Evolutionary conservation across 2,329 filamentous ascomycete species (phyloP), one percentile per base, ranked within the genome.

Genomic region (Aspergillus quadrilineatus): DNA sequence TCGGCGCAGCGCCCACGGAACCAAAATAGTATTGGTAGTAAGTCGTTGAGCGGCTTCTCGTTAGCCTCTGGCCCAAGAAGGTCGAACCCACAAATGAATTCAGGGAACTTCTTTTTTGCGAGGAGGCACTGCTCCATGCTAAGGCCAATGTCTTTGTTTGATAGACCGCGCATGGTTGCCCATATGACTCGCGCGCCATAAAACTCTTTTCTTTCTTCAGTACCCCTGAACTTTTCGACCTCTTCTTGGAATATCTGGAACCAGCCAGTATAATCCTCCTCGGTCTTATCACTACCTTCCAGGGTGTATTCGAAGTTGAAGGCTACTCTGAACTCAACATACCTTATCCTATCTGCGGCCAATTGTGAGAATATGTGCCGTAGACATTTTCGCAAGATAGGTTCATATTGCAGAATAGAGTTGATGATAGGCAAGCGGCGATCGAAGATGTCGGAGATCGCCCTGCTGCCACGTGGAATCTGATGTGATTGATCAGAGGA

Each of bases 1-100:
- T 89, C 82, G 0, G 85, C 83, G 71, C 92, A 97, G 65, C 88
- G 85, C 73, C 93, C 92, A 62, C 87, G 87, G 81, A 97, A 97
- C 91, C 91, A 97, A 73, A 97, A 93, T 0, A 97, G 78, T 67
- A 96, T 85, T 0, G 92, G 92, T 0, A 93, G 82, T 3, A 96
- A 77, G 63, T 94, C 89, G 30, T 82, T 80, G 28, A 97, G 82
- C 0, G 91, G 82, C 10, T 89, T 84, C 1, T 92, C 92, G 1
- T 82, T 72, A 68, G 95, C 89, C 77, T 97, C 93, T 72, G 93
- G 89, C 0, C 91, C 92, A 4, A 96, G 92, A 8, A 97, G 77
- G 73, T 97, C 93, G 73, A 91, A 97, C 9, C 93, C 93, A 28
- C 89, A 86, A 64, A 97, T 85, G 6, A 95, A 80, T 49, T 92